Percentiles rank a stretch among this genome's conserved stretches.
phyloP scores from a whole-genome alignment of 1,139 yeast species.

The Diutina ranongensis region DNA sequence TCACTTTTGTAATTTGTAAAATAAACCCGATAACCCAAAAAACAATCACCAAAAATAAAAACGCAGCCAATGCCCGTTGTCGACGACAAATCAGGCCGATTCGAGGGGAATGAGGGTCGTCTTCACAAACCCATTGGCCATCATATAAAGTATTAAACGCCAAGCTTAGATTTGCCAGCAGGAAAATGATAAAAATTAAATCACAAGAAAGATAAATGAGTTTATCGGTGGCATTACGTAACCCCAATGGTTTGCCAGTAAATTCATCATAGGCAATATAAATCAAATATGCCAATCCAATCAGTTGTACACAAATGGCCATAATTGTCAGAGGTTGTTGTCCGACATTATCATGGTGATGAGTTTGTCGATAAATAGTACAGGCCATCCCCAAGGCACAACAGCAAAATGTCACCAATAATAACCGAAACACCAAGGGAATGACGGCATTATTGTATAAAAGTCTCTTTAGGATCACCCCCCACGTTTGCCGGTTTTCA shows the following conservation, averaged over 20 bases:
- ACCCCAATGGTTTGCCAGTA: constrained; percentile 81
- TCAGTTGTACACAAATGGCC: constrained; percentile 78
- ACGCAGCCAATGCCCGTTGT: constrained; percentile 69
- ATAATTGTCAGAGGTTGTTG: constrained; percentile 88
- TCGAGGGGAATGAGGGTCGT: constrained; percentile 13
- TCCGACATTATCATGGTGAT: constrained; percentile 32
- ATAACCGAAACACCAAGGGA: constrained; percentile 54
- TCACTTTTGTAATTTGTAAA: constrained; percentile 72
- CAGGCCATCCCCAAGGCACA: constrained; percentile 60
- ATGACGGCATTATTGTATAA: constrained; percentile 44
- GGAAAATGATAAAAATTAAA: constrained; percentile 76
- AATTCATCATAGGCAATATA: constrained; percentile 89
- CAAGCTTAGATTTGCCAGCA: constrained; percentile 80
- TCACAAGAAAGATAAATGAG: constrained; percentile 71
- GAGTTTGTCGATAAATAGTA: constrained; percentile 10
- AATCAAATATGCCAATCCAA: constrained; percentile 64
- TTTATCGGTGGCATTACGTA: constrained; percentile 74
- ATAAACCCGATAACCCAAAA: constrained; percentile 84
- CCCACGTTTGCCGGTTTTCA: constrained; percentile 52
- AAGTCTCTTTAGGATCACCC: constrained; percentile 47
- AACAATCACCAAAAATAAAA: constrained; percentile 60
- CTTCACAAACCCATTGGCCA: constrained; percentile 66
- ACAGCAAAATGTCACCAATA: constrained; percentile 30
- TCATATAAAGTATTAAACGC: constrained; percentile 79
- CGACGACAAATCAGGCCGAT: constrained; percentile 54